Evolutionary conservation across 2,329 filamentous ascomycete genomes (phyloP), one percentile per base, ranked within the genome.

Genomic region (Pseudogymnoascus sp.): DNA sequence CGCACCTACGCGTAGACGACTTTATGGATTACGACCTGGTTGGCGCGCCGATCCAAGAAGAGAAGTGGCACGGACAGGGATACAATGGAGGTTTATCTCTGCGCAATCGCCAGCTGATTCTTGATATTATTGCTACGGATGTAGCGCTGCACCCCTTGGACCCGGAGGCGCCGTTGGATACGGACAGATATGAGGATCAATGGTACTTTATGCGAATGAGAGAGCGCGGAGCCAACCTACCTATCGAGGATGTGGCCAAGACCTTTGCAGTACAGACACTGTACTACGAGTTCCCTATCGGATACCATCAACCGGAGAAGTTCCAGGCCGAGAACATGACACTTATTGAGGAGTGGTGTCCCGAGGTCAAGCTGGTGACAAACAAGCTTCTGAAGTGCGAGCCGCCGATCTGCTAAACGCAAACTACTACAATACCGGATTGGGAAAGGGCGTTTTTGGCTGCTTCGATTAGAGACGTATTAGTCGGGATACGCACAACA

Each of bases 11-110:
- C 8, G 63, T 70, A 5, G 69, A 72, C 10, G 69, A 72, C 39
- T 73, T 70, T 63, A 43, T 73, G 8, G 55, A 70, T 45, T 73
- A 68, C 63, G 70, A 72, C 38, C 72, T 72, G 43, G 71, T 74
- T 61, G 73, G 72, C 0, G 74, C 75, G 4, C 72, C 73, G 1
- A 69, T 76, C 21, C 64, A 66, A 33, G 63, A 66, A 3, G 64
- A 68, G 19, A 29, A 29, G 26, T 62, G 65, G 4, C 7, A 67
- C 21, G 66, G 64, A 1, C 49, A 62, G 21, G 64, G 60, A 2
- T 73, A 68, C 63, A 74, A 74, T 64, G 74, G 68, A 63, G 67
- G 69, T 16, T 58, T 73, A 33, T 71, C 68, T 0, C 63, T 76
- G 52, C 68, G 74, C 38, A 74, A 74, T 65, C 67, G 70, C 8